Conservation (phyloP, 257 asterid species). For the Fraxinus americana region DNA sequence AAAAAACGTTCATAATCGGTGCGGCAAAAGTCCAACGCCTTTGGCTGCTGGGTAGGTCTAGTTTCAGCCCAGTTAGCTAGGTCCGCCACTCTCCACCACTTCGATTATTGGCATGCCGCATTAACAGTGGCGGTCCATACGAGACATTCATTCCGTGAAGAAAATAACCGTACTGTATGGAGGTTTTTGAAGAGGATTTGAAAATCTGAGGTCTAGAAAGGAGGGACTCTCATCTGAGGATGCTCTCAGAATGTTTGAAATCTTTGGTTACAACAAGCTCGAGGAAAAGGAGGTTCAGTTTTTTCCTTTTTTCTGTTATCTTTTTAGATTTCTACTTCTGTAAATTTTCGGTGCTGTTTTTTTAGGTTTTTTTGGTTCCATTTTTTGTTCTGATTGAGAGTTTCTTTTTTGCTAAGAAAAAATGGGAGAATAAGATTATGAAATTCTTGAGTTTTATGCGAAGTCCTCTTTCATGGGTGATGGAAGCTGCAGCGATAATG, state of each 20-base stretch:
- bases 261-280: constrained; percentile 25
- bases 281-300: constrained; percentile 16
- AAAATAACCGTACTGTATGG: no score
- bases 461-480: constrained; percentile 26
- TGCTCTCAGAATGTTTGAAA: constrained; percentile 20
- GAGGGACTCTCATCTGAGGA: constrained; percentile 17
- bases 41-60: no score
- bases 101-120: no score
- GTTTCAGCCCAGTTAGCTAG: no score
- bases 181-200: constrained; percentile 21
- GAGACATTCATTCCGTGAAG: no score
- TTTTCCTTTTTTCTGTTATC: not conserved
- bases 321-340: not conserved
- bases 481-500: constrained; percentile 26
- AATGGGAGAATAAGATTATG: constrained; percentile 20
- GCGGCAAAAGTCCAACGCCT: no score
- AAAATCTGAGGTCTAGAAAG: constrained; percentile 21
- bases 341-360: not conserved
- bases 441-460: constrained; percentile 26
- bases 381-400: not conserved
- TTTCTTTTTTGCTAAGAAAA: not conserved
- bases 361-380: not conserved
- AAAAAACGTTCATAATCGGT: no score
- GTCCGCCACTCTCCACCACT: no score
- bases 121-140: no score